Base-by-base conservation (phyloP, 371 early-diverging fungal genomes). In the Mucor racemosus region DNA sequence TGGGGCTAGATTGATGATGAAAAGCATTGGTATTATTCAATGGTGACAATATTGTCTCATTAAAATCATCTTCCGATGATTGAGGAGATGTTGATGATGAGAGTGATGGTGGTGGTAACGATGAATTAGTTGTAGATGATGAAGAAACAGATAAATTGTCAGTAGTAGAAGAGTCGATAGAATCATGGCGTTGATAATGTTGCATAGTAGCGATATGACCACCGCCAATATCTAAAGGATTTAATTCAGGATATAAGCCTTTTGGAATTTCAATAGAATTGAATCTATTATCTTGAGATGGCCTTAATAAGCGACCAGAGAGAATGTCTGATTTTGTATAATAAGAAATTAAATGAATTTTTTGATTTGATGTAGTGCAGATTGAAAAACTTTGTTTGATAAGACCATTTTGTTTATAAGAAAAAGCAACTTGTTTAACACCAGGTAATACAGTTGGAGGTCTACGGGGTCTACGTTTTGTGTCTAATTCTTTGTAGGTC, bases 361-460 rank as follows among this genome's bases (percentile, higher is more conserved):
- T 92, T 73, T 90, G 88, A 67, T 91, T 90, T 62, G 89, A 83
- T 35, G 84, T 76, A 0, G 94, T 94, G 54, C 90, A 91, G 48
- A 95, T 90, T 40, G 92, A 92, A 62, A 95, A 88, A 13, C 94
- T 89, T 74, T 94, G 94, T 73, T 95, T 95, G 64, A 94, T 86
- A 6, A 95, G 83, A 4, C 95, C 96, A 60, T 88, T 79, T 41
- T 87, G 84, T 67, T 92, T 92, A 69, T 90, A 85, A 19, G 76
- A 74, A 44, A 66, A 71, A 1, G 63, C 46, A 7, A 53, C 50
- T 46, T 66, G 63, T 21, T 70, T 70, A 6, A 61, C 42, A n/a
- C 65, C 61, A 48, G 65, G 58, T 5, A 46, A 15, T 44, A 66
- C 64, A 39, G 41, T 17, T 21, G 68, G 46, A 17, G 69, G 65